A percentile compares a stretch with the other conserved stretches of the same genome.
phyloP scores from a whole-genome alignment of 495 filamentous ascomycete species.

The Glutinoglossum americanum region DNA sequence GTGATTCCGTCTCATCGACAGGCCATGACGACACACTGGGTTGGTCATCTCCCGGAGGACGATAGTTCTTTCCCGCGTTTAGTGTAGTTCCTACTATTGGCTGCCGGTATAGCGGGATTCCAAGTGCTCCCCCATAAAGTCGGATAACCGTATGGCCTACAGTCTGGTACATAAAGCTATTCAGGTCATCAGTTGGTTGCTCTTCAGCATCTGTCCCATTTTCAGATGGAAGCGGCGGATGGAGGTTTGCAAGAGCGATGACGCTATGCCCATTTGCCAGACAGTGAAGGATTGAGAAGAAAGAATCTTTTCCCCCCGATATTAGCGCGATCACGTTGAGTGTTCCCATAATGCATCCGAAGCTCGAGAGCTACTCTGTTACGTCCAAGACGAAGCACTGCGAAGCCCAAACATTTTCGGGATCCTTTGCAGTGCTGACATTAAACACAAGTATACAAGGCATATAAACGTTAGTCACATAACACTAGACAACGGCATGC shows the following conservation, averaged over 20 bases:
- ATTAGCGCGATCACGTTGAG: constrained; percentile 80
- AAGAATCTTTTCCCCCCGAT: constrained; percentile 91
- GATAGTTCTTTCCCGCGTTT: constrained; percentile 41
- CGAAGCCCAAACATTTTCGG: no score
- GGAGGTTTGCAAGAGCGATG: constrained; percentile 73
- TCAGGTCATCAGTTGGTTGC: constrained; percentile 34
- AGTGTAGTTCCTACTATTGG: constrained; percentile 47
- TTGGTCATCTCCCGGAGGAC: constrained; percentile 8
- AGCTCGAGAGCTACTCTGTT: no score
- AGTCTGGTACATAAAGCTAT: constrained; percentile 99
- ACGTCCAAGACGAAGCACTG: no score
- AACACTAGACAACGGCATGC: no score
- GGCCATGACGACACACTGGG: neutral
- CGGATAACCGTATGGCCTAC: constrained; percentile 77
- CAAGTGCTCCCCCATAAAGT: constrained; percentile 56
- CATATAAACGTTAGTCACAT: no score
- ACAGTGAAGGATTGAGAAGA: constrained; percentile 84
- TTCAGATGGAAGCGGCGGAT: constrained; percentile 27
- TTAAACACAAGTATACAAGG: no score
- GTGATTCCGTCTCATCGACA: constrained; percentile 68
- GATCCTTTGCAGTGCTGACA: no score
- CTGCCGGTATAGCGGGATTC: constrained; percentile 57
- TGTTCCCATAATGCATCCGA: neutral
- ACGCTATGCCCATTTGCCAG: constrained; percentile 65
- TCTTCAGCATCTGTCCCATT: neutral